Conservation (phyloP, 2,329 filamentous ascomycete genomes). For the Westerdykella sp. region DNA sequence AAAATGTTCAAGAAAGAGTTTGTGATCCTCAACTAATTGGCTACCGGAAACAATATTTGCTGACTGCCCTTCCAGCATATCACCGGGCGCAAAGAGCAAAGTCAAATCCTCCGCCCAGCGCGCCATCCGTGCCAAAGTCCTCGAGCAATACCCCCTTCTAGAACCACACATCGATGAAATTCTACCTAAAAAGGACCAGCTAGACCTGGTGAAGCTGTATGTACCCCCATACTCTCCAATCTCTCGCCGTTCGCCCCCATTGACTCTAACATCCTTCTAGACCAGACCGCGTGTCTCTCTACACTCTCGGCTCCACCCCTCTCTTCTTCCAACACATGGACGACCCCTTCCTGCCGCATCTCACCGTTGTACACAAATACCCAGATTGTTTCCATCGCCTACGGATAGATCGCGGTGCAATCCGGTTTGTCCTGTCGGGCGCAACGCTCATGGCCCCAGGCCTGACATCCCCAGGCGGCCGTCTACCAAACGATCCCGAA, state of each 20-base stretch:
- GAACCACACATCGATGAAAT: constrained; percentile 87
- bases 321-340: constrained; percentile 88
- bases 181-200: constrained; percentile 86
- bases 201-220: constrained; percentile 82
- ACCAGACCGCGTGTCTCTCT: constrained; percentile 83
- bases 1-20: constrained; percentile 37
- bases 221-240: constrained; percentile 8
- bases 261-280: constrained; percentile 31
- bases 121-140: constrained; percentile 71
- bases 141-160: constrained; percentile 79
- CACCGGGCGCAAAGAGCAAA: constrained; percentile 78
- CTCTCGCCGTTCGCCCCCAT: not conserved
- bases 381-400: constrained; percentile 76
- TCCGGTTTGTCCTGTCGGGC: constrained; percentile 89
- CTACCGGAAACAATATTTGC: not conserved
- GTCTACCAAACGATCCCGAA: constrained; percentile 57
- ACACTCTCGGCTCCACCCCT: constrained; percentile 69
- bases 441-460: constrained; percentile 96
- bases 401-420: constrained; percentile 90
- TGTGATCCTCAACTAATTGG: not conserved
- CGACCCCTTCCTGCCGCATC: constrained; percentile 75
- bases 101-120: constrained; percentile 96
- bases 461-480: constrained; percentile 74
- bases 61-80: constrained; percentile 51
- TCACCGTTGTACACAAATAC: constrained; percentile 83